Base-by-base conservation (phyloP, 2,329 filamentous ascomycete genomes). In the Samsoniella hepiali region DNA sequence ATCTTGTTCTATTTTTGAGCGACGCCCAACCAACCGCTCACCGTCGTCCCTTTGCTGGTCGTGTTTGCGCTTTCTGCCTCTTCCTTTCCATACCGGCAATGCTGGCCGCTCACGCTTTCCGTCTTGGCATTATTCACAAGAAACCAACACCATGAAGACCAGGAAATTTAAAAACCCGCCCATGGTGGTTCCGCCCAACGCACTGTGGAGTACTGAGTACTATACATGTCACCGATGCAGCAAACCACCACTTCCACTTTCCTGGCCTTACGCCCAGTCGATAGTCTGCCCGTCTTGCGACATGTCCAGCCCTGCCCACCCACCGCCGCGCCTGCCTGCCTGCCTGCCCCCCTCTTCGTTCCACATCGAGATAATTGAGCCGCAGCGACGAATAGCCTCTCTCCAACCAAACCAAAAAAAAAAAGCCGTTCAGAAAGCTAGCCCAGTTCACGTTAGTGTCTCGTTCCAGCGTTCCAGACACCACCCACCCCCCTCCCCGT, bases 51-150 rank as follows among this genome's bases (percentile, higher is more conserved):
- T 22, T 22, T 22, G 22, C 22, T 22, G 22, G 22, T 22, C 22
- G 22, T 22, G 22, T 22, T 22, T 22, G 22, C 22, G 22, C 22
- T 22, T 22, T 22, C 22, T 22, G 22, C 22, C 22, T 22, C 22
- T 22, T 22, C 22, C 22, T 22, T 22, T 22, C 22, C 22, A 22
- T 13, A 13, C 2, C 5, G 15, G 38, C 38, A 40, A 15, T 15
- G 15, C 15, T 9, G 31, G 13, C 6, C 22, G 3, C 45, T 22
- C n/a, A 27, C 27, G 45, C 31, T 29, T 15, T 29, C n/a, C n/a
- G 42, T 22, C 42, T 58, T 49, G 44, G 56, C 56, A 58, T 58
- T 31, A 58, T 31, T n/a, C 49, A 36, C 27, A 9, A n/a, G 6
- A 3, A 58, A 38, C 56, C 31, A 58, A 47, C 56, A 58, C n/a